Conservation (phyloP, 1,284 basidiomycete genomes). For the Nidula niveotomentosa region DNA sequence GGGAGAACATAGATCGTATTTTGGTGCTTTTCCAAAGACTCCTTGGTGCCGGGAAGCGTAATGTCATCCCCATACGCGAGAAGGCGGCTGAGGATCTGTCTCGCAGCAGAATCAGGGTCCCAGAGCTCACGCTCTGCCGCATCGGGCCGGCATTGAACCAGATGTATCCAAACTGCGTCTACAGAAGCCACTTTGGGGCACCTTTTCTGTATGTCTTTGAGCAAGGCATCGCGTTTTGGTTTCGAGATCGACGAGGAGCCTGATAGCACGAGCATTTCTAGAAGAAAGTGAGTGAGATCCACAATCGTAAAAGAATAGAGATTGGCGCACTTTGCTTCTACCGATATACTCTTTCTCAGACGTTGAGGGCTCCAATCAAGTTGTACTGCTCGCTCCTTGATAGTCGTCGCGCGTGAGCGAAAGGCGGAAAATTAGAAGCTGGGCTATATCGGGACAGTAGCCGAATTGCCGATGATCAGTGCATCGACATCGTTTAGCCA, state of each 20-base stretch:
- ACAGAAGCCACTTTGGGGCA: constrained; percentile 62
- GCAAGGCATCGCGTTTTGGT: constrained; percentile 70
- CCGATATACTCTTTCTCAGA: too few relatives aligned
- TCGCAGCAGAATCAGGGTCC: constrained; percentile 41
- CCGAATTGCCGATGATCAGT: too few relatives aligned
- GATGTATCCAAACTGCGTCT: constrained; percentile 87
- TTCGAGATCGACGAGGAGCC: constrained; percentile 76
- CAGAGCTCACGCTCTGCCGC: constrained; percentile 50
- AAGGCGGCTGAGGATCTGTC: constrained; percentile 70
- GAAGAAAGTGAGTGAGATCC: too few relatives aligned
- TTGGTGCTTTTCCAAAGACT: constrained; percentile 33
- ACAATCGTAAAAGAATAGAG: too few relatives aligned
- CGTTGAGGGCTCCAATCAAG: too few relatives aligned
- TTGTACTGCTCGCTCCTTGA: too few relatives aligned
- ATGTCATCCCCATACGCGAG: constrained; percentile 86
- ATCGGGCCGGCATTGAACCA: constrained; percentile 65
- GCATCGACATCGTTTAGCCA: too few relatives aligned
- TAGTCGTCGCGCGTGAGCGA: too few relatives aligned
- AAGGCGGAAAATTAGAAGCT: too few relatives aligned
- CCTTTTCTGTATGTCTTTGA: constrained; percentile 59
- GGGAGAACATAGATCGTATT: constrained; percentile 77
- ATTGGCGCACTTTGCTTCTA: too few relatives aligned
- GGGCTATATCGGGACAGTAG: too few relatives aligned
- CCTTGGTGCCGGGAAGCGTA: constrained; percentile 45
- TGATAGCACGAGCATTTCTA: constrained; percentile 60